Base-by-base conservation (phyloP, 2,329 filamentous ascomycete species). In the Pseudogymnoascus sp. region DNA sequence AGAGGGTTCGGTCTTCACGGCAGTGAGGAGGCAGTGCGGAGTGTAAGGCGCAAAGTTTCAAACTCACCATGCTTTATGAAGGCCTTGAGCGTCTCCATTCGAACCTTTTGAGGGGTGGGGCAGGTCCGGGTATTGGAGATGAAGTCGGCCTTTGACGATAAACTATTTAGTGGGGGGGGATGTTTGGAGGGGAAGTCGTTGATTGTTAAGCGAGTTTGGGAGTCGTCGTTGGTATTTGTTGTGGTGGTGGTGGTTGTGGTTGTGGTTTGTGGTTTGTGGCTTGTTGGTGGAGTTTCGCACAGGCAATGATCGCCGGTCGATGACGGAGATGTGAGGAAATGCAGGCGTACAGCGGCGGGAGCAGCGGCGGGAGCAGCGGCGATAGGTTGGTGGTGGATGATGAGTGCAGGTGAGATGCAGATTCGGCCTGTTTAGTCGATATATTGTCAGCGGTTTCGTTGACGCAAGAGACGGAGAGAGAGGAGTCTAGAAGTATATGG, bases 11-110 rank as follows among this genome's bases (percentile, higher is more conserved):
- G 18, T 18, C 42, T 43, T 4, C 18, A 12, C 49, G 25, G 49
- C 9, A 25, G 25, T 23, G 21, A 23, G 21, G 4, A 12, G 11
- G 49, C 7, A 36, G 34, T 21, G 23, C 25, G 11, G 16, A 3
- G 53, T 34, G 16, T 1, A 23, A 40, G 9, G 25, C 46, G 46
- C n/a, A 18, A 31, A 31, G 25, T 31, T 25, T 34, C 25, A 31
- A 60, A 60, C 56, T 37, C 16, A 60, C 56, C 56, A 60, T 60
- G 56, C 37, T 60, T 60, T 60, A 60, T 60, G 56, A 60, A 60
- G 37, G 56, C 56, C 56, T 60, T 60, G 37, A 60, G 56, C 31
- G 56, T 60, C 56, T 60, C 56, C 56, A 60, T 60, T 37, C 37
- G 31, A 37, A 60, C 56, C 56, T 37, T 59, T 60, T 23, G 56